phyloP scores from a whole-genome alignment of 495 filamentous ascomycete genomes.

The Xylaria scruposa region DNA sequence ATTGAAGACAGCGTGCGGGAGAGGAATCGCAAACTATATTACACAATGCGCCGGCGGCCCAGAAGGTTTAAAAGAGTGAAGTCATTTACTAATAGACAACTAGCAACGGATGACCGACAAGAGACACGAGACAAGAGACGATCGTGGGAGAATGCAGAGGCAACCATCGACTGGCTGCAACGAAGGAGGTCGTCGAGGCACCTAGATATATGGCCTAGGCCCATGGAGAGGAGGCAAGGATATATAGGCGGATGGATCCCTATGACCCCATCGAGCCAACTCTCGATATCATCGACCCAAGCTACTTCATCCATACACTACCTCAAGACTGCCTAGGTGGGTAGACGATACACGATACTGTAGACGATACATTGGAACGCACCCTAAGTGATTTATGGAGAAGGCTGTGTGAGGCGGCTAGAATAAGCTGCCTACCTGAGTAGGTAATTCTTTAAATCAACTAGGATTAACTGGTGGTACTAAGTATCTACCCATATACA shows the following conservation, averaged over 20 bases:
- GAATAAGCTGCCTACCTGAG: conserved; percentile 32
- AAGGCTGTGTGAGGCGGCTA: conserved; percentile 36
- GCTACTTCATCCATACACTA: conserved; percentile 33
- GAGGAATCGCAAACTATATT: conserved; percentile 27
- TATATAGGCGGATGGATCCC: conserved; percentile 51
- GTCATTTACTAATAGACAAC: conserved; percentile 9
- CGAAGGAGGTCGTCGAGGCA: conserved; percentile 43
- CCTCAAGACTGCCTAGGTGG: conserved; percentile 35
- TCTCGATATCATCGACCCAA: conserved; percentile 32
- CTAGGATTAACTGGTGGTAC: conserved; percentile 9
- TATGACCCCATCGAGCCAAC: conserved; percentile 42
- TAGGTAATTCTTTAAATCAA: conserved; percentile 18
- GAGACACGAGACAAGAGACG: conserved; percentile 41
- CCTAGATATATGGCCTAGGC: conserved; percentile 45
- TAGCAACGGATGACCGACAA: conserved; percentile 7
- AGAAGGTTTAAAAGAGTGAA: conserved; percentile 23
- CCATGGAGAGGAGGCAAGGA: conserved; percentile 49
- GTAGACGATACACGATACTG: conserved; percentile 19
- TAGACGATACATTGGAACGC: conserved; percentile 39
- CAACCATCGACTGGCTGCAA: conserved; percentile 44
- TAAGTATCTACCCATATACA: conserved; percentile 7
- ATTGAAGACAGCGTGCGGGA: conserved; percentile 20
- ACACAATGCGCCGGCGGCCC: conserved; percentile 20
- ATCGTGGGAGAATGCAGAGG: conserved; percentile 45
- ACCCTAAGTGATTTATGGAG: conserved; percentile 35